These are phyloP conservation scores for Pleurotus cornucopiae DNA, from an alignment of 768 basidiomycete genomes.

Conservation along the genomic window DNA sequence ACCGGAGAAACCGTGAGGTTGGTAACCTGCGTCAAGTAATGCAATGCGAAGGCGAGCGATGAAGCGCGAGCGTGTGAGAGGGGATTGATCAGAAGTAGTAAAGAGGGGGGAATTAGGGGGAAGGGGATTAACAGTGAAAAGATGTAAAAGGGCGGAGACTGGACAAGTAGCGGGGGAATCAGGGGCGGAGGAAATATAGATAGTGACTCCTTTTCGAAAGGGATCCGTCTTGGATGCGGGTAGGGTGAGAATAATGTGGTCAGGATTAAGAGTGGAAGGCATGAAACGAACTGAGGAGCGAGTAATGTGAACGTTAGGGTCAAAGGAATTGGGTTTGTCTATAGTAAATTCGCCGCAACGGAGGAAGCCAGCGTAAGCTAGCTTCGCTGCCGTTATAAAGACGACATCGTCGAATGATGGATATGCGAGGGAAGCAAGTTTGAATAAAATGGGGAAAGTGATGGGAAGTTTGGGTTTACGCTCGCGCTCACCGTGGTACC, in stretches of 20 bases:
- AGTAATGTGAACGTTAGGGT: too few species aligned
- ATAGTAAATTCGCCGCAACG: neutral
- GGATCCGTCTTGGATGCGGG: constrained; percentile 34
- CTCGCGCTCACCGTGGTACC: constrained; percentile 12
- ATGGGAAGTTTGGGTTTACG: constrained; percentile 17
- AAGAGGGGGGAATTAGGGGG: neutral
- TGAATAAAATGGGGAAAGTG: constrained; percentile 17
- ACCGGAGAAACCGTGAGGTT: constrained; percentile 14
- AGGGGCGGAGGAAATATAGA: constrained; percentile 16
- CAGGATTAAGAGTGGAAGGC: too few species aligned
- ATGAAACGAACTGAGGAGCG: too few species aligned
- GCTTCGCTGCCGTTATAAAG: constrained; percentile 15
- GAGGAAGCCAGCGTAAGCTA: constrained; percentile 12
- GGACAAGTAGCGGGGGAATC: neutral
- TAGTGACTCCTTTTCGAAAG: constrained; percentile 18
- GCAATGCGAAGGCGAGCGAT: neutral
- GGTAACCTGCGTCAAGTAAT: neutral
- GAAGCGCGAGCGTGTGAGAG: neutral
- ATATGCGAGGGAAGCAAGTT: constrained; percentile 10
- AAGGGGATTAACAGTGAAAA: neutral
- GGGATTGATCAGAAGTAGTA: neutral
- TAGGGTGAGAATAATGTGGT: constrained; percentile 11
- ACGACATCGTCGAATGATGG: neutral
- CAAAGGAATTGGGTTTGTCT: too few species aligned
- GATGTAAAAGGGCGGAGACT: neutral